phyloP scores from a whole-genome alignment of 176 grass and related monocot genomes.

The Melocanna baccifera region DNA sequence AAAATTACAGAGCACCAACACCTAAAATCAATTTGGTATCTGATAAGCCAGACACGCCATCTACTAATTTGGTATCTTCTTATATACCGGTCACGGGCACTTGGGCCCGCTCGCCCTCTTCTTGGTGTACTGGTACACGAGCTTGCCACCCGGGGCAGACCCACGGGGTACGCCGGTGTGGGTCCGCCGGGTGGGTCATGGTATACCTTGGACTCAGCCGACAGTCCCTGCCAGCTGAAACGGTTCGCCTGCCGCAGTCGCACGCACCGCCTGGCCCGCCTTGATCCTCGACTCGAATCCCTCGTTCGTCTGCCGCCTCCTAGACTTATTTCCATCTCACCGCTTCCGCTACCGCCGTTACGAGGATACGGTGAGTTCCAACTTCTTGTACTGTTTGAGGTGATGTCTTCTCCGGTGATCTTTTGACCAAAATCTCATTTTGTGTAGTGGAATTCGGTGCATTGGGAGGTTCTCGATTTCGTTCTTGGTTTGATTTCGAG shows the following conservation, averaged over 20 bases:
- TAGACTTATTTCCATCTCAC: background rate
- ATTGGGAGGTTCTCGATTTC: background rate
- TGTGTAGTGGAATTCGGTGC: background rate
- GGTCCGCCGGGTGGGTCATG: too few species aligned
- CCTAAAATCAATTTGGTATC: background rate
- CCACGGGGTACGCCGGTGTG: too few species aligned
- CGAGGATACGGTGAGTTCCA: background rate
- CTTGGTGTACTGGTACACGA: slow-evolving; percentile 91
- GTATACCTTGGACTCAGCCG: too few species aligned
- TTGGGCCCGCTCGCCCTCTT: slow-evolving; percentile 94
- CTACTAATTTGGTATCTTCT: slow-evolving; percentile 60
- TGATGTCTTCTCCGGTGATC: background rate
- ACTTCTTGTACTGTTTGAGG: background rate
- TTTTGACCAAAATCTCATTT: background rate
- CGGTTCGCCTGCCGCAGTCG: too few species aligned
- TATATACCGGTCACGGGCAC: slow-evolving; percentile 91
- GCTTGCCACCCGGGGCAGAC: too few species aligned
- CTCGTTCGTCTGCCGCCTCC: too few species aligned
- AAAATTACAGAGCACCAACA: background rate
- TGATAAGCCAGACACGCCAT: background rate
- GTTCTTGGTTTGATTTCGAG: slow-evolving; percentile 12
- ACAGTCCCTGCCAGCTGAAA: too few species aligned
- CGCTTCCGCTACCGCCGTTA: background rate
- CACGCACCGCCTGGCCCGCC: too few species aligned
- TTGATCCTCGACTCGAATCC: too few species aligned